phyloP scores from a whole-genome alignment of 192 early-diverging fungal species.

The Kickxella alabastrina region DNA sequence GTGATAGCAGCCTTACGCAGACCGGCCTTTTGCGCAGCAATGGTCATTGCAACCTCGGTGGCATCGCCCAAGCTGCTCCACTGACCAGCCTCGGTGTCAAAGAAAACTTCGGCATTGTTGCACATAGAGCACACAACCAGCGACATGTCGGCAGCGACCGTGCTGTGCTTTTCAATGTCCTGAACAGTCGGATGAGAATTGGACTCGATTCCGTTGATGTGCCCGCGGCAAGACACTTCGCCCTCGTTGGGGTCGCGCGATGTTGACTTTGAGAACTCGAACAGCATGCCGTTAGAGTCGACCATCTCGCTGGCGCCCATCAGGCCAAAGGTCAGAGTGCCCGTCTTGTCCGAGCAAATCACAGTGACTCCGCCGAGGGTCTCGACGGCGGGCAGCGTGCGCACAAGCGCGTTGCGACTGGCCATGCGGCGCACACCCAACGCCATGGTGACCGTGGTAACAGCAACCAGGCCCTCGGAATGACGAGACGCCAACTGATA shows the following conservation, averaged over 20 bases:
- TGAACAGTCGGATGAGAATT: conserved; percentile 33
- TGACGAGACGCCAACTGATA: conserved; percentile 87
- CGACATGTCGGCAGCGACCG: conserved; percentile 67
- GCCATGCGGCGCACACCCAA: conserved; percentile 96
- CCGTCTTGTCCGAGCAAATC: conserved; percentile 97
- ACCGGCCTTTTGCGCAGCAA: conserved; percentile 80
- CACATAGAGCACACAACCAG: conserved; percentile 78
- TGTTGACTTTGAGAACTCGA: conserved; percentile 59
- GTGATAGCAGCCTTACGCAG: conserved; percentile 54
- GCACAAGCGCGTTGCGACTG: conserved; percentile 77
- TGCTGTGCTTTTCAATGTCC: conserved; percentile 53
- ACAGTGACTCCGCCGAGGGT: conserved; percentile 92
- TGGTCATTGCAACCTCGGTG: conserved; percentile 90
- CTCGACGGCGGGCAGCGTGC: conserved; percentile 91
- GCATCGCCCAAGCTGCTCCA: conserved; percentile 86
- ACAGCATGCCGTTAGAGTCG: conserved; percentile 37
- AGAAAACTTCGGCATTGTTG: conserved; percentile 77
- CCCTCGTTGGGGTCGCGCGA: conserved; percentile 55
- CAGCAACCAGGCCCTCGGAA: conserved; percentile 96
- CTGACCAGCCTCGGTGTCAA: conserved; percentile 51
- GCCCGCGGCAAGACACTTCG: conserved; percentile 66
- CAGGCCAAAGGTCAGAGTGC: conserved; percentile 96
- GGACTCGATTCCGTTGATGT: conserved; percentile 48
- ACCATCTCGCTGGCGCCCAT: conserved; percentile 84
- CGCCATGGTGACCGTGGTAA: conserved; percentile 97